Base-by-base conservation (phyloP, 768 basidiomycete species). In the Russula virescens region DNA sequence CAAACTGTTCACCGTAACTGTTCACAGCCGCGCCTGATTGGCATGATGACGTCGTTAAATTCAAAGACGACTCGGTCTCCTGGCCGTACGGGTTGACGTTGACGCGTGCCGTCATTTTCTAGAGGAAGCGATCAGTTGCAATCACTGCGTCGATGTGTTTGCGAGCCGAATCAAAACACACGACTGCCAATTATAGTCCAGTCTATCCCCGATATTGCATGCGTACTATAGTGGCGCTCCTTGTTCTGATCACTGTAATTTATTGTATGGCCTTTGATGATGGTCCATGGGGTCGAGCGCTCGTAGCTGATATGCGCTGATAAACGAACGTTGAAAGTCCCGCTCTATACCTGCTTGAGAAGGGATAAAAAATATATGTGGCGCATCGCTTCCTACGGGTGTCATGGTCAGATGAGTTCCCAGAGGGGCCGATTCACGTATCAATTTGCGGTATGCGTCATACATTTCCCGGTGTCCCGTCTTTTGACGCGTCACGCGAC, bases 21-120 rank as follows among this genome's bases (percentile, higher is more conserved):
- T 46, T 21, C 14, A 35, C 18, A 25, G 55, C 31, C 28, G 28
- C 48, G 43, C 31, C 58, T 52, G 25, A 21, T 31, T n/a, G 6
- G 38, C 38, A 2, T 14, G 25, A 63, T 63, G 62, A 63, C 62
- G 62, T 63, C 47, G 57, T 55, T 42, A 26, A 25, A 35, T 43
- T 5, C 26, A 19, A 38, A 48, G 9, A 16, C 51, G 34, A 54
- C 23, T 35, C 53, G 46, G 21, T 3, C 50, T 35, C 25, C 19
- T 21, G 18, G 35, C n/a, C n/a, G n/a, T n/a, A n/a, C n/a, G n/a
- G n/a, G n/a, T n/a, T n/a, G n/a, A n/a, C 16, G 35, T 11, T 50
- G 47, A 58, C 38, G n/a, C 19, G 38, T 58, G 58, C 38, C 58
- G 49, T 59, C 26, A 42, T 26, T 40, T 23, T 8, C 23, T 19